Percentiles rank a stretch among this genome's conserved stretches.
phyloP scores from a whole-genome alignment of 2,329 filamentous ascomycete species.

The Pseudophaeomoniella oleicola region DNA sequence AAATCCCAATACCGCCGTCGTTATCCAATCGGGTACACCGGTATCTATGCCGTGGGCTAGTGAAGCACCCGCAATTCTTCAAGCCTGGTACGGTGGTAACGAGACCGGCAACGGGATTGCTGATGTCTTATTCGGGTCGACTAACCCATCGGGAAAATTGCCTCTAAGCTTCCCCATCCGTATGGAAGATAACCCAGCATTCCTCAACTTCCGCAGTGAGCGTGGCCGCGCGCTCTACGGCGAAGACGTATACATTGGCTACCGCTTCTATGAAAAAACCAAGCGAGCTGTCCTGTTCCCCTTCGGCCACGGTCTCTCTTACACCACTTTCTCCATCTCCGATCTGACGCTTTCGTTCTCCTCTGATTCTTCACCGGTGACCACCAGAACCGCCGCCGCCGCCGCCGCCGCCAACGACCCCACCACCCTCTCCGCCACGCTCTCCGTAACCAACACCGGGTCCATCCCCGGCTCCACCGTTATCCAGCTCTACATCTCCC shows the following conservation, averaged over 20 bases:
- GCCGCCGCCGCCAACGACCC: conserved; percentile 29
- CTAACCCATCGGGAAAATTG: conserved; percentile 62
- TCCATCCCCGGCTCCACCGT: conserved; percentile 37
- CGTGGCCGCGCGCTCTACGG: conserved; percentile 60
- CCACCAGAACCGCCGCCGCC: conserved; percentile 27
- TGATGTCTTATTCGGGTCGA: conserved; percentile 59
- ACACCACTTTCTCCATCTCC: conserved; percentile 51
- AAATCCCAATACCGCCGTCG: conserved; percentile 56
- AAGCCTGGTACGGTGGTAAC: conserved; percentile 81
- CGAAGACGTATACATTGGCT: conserved; percentile 69
- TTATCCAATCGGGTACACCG: conserved; percentile 66
- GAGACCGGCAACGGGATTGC: conserved; percentile 71
- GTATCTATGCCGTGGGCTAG: conserved; percentile 34
- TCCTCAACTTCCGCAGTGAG: conserved; percentile 59
- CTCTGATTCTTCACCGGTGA: conserved; percentile 14
- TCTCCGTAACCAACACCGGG: conserved; percentile 39
- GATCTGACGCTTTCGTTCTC: conserved; percentile 29
- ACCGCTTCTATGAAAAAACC: conserved; percentile 65
- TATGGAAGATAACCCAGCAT: conserved; percentile 58
- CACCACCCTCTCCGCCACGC: conserved; percentile 32
- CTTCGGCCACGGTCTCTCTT: conserved; percentile 69
- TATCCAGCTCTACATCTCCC: conserved; percentile 39
- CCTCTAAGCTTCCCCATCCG: conserved; percentile 57
- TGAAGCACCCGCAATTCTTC: conserved; percentile 43
- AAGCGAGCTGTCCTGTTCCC: conserved; percentile 53